Evolutionary conservation across 345 rosid species (phyloP), one percentile per base, ranked within the genome.

Genomic region (Salix suchowensis): DNA sequence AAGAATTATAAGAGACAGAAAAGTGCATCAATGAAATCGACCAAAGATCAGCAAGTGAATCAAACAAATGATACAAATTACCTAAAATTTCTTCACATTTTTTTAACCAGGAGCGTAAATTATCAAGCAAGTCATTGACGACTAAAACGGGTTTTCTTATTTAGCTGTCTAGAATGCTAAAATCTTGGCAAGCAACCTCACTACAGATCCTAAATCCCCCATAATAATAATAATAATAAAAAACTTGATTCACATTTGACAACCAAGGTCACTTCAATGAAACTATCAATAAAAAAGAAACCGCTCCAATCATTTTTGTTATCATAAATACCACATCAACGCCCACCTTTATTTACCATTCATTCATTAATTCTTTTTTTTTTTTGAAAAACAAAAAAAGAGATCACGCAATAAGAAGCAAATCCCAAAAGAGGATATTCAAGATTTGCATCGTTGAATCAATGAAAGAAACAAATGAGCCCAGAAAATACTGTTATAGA

Each of bases 1-100:
- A 44, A 44, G 44, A 44, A 77, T 40, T 69, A 71, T 36, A 74
- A 24, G 48, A 50, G 71, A 76, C 84, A 75, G 74, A 58, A 48
- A 7, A 52, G 73, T 71, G 72, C 84, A 83, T 77, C 74, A 72
- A 77, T 67, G 77, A 82, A 78, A 84, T 82, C 73, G 78, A 79
- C 74, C 60, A 60, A 48, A 24, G 68, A 42, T 58, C 58, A 71
- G 58, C 68, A 67, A 74, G 70, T 64, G 61, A 76, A 79, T 52
- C 77, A 74, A 72, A 70, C 37, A 72, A 46, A 46, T 4, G 16
- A 4, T 46, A 77, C 80, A 58, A 76, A 72, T 30, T 73, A 72
- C 65, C 52, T 78, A 40, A 71, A 76, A 48, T 42, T 75, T 62
- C 77, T 69, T 67, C 58, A 40, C 44, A 30, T 48, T 76, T 72